Conservation (phyloP, 2,329 filamentous ascomycete species). For the Pyricularia pennisetigena region DNA sequence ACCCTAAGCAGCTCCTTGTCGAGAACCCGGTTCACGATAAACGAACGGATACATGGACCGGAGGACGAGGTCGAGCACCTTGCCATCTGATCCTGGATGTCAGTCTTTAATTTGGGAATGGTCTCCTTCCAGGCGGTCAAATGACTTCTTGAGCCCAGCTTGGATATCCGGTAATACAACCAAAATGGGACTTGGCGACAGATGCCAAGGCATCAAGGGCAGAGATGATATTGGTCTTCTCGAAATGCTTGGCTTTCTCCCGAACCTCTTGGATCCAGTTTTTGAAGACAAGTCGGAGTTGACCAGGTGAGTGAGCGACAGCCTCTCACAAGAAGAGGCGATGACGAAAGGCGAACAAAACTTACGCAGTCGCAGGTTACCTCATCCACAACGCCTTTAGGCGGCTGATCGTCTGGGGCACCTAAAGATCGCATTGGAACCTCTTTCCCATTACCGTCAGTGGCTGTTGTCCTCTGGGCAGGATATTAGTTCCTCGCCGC, state of each 20-base stretch:
- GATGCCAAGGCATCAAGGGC: constrained; percentile 29
- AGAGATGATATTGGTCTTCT: constrained; percentile 27
- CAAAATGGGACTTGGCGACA: constrained; percentile 42
- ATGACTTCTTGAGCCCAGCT: constrained; percentile 24
- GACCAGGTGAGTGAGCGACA: background rate
- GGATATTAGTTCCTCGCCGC: too few species aligned
- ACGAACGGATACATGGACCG: constrained; percentile 49
- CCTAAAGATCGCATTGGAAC: background rate
- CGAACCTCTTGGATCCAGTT: constrained; percentile 34
- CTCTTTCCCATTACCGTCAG: background rate
- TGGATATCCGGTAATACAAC: constrained; percentile 22
- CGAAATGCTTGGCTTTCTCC: constrained; percentile 35
- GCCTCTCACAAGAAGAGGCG: background rate
- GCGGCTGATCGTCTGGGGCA: background rate
- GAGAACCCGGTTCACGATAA: constrained; percentile 23
- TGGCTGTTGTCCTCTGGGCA: background rate
- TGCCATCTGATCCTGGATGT: constrained; percentile 41
- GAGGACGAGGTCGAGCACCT: constrained; percentile 50
- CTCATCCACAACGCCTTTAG: background rate
- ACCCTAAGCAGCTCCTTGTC: constrained; percentile 21
- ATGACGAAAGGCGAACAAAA: background rate
- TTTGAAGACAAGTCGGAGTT: background rate
- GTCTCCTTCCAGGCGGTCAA: constrained; percentile 32
- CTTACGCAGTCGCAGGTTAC: background rate
- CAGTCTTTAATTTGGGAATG: constrained; percentile 31